Conservation (phyloP, 1,139 yeast species). For the Geotrichum carabidarum region DNA sequence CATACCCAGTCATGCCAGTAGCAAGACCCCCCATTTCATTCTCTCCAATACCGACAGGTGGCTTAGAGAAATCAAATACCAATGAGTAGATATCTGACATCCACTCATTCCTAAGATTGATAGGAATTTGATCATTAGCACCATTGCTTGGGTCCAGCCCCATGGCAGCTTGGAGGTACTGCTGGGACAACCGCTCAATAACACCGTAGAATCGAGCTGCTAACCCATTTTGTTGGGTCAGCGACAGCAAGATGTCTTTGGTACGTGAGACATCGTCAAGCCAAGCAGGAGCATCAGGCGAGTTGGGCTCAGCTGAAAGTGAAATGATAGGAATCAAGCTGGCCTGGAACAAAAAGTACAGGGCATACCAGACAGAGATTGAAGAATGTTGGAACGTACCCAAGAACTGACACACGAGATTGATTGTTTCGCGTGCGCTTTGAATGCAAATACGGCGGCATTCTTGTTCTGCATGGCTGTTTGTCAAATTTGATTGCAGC, state of each 20-base stretch:
- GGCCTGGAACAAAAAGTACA: conserved; percentile 59
- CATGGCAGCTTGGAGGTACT: conserved; percentile 21
- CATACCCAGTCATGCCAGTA: conserved; percentile 2
- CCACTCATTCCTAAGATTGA: conserved; percentile 22
- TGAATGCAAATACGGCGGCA: conserved; percentile 50
- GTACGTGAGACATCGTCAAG: conserved; percentile 46
- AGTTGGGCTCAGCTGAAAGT: conserved; percentile 46
- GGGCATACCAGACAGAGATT: conserved; percentile 57
- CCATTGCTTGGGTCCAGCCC: neutral
- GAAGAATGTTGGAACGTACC: conserved; percentile 42
- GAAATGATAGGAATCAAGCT: conserved; percentile 55
- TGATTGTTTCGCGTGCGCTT: conserved; percentile 51
- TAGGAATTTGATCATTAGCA: neutral
- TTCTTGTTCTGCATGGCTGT: conserved; percentile 44
- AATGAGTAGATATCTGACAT: conserved; percentile 34
- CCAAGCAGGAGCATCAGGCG: conserved; percentile 46
- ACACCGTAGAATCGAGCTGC: conserved; percentile 49
- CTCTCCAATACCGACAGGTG: conserved; percentile 1
- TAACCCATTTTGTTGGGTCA: conserved; percentile 45
- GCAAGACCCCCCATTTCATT: neutral
- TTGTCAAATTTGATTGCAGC: neutral
- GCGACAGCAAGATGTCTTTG: conserved; percentile 39
- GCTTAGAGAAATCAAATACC: conserved; percentile 25
- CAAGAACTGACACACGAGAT: conserved; percentile 47
- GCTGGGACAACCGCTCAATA: conserved; percentile 43